Base-by-base conservation (phyloP, 192 early-diverging fungal species). In the Linnemannia elongata region DNA sequence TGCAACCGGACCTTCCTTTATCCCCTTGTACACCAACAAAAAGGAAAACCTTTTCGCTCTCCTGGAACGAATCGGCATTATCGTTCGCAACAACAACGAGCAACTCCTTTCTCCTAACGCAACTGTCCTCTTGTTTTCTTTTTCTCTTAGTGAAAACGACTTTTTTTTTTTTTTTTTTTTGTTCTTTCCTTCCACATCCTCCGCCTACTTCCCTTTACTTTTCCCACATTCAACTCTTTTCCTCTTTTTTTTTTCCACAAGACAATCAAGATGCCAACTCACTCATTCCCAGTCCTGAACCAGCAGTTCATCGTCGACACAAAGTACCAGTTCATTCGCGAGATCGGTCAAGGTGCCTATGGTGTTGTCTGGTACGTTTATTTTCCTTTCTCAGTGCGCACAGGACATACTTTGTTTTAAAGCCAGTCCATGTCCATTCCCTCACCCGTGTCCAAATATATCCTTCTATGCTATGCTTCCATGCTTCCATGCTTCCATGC, bases 261-360 rank as follows among this genome's bases (percentile, higher is more conserved):
- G 30, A n/a, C 36, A 73, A 52, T 39, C 81, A 82, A 15, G 22
- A 90, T 90, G 90, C 85, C 85, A 69, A 88, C 82, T 38, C 85
- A 90, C 42, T 74, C 88, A 74, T 90, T 90, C 81, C 88, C 90
- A 27, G 84, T 86, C 30, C 78, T 90, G 66, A 88, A 88, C 45
- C 90, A 90, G 63, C 90, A 89, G 54, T 90, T 90, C 77, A 74
- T 89, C 39, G 90, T 91, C 72, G 86, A 88, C 79, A 89, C 89
- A 66, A 89, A 88, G 68, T 97, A 97, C 89, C 90, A 91, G 77
- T 91, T 97, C 75, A 83, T 94, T 63, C 90, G 96, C 36, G 96
- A 97, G 82, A 91, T 98, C 75, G 97, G 97, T n/a, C 94, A 96
- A 80, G 97, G 97, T 52, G 97, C 97, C 60, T 98, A 98, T 80